phyloP scores from a whole-genome alignment of 106 monocot species.

The Dendrobium officinale region DNA sequence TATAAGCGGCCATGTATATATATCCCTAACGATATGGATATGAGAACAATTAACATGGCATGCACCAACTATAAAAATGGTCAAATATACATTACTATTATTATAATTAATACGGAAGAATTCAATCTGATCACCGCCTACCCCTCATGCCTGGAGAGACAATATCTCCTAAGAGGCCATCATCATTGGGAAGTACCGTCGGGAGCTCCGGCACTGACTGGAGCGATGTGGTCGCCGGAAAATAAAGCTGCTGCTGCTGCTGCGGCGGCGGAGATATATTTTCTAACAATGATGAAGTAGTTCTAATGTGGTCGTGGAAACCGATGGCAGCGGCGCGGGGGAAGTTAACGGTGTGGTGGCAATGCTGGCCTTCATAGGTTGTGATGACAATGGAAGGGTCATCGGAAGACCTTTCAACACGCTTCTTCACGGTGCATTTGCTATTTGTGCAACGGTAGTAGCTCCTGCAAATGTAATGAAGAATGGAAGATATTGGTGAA shows the following conservation, averaged over 20 bases:
- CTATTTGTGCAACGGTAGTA: conserved; percentile 50
- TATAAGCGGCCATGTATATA: no score
- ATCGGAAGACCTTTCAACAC: conserved; percentile 38
- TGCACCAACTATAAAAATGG: neutral
- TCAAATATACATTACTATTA: no score
- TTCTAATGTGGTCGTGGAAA: neutral
- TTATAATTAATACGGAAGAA: no score
- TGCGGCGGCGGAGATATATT: no score
- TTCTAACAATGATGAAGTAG: neutral
- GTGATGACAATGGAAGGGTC: conserved; percentile 42
- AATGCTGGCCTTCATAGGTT: conserved; percentile 57
- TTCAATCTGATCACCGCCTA: neutral
- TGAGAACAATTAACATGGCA: neutral
- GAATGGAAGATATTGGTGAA: no score
- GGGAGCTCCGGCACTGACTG: neutral
- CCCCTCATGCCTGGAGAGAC: neutral
- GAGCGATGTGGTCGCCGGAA: neutral
- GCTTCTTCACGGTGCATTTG: conserved; percentile 46
- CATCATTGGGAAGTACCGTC: neutral
- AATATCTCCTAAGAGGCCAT: conserved; percentile 6
- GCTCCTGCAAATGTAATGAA: conserved; percentile 31
- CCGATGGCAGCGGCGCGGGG: conserved; percentile 15
- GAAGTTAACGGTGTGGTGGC: conserved; percentile 39
- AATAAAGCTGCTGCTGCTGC: neutral
- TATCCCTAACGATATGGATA: neutral